Conservation (phyloP, 2,329 filamentous ascomycete genomes). For the Nectriaceae sp. region DNA sequence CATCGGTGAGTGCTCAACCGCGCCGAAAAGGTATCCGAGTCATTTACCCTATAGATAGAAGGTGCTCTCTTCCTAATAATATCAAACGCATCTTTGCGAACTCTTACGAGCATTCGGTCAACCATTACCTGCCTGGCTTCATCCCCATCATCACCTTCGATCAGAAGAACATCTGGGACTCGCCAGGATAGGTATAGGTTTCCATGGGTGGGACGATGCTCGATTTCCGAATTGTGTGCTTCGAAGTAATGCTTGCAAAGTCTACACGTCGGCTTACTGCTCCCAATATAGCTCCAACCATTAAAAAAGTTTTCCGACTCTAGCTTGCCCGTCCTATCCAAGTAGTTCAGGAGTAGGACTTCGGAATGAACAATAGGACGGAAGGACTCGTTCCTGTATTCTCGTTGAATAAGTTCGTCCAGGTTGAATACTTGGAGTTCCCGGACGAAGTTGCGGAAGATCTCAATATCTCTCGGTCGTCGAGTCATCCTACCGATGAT, state of each 20-base stretch:
- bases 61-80: constrained; percentile 9
- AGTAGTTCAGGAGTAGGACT: constrained; percentile 27
- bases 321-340: constrained; percentile 15
- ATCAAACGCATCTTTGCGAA: constrained; percentile 14
- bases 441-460: constrained; percentile 6
- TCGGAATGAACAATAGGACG: constrained; percentile 35
- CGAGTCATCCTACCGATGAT: constrained; percentile 13
- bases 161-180: constrained; percentile 27
- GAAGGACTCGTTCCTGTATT: constrained; percentile 14
- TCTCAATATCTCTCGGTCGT: not conserved
- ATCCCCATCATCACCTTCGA: not conserved
- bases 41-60: constrained; percentile 9
- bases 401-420: constrained; percentile 12
- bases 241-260: constrained; percentile 32
- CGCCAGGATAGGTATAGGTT: constrained; percentile 38
- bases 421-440: constrained; percentile 17
- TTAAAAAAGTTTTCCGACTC: constrained; percentile 27
- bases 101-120: constrained; percentile 5
- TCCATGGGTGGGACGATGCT: constrained; percentile 28
- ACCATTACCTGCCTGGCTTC: constrained; percentile 6
- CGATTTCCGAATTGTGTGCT: constrained; percentile 16
- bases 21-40: constrained; percentile 13
- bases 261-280: constrained; percentile 38
- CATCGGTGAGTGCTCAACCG: not conserved
- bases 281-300: constrained; percentile 34